phyloP scores from a whole-genome alignment of 2,329 filamentous ascomycete genomes.

The Claviceps sp. region DNA sequence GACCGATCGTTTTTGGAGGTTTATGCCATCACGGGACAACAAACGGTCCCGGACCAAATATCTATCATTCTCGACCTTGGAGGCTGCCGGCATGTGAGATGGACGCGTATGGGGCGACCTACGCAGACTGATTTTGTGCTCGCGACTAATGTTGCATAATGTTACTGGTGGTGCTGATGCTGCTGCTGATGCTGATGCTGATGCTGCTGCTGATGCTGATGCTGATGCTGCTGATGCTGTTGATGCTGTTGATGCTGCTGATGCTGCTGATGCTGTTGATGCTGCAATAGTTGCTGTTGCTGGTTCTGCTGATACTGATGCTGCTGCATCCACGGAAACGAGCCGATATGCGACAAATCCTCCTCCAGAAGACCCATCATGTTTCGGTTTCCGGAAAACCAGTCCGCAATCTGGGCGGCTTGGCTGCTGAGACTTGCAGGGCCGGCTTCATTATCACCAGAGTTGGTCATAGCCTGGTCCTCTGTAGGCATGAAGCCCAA shows the following conservation, averaged over 20 bases:
- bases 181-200: slow-evolving; percentile 11
- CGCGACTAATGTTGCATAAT: slow-evolving; percentile 1
- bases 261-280: neutral
- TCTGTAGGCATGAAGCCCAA: slow-evolving; percentile 43
- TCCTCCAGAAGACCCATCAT: slow-evolving; percentile 53
- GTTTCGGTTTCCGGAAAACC: slow-evolving; percentile 53
- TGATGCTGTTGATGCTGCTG: no score
- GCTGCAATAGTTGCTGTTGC: slow-evolving; percentile 9
- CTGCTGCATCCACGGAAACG: slow-evolving; percentile 21
- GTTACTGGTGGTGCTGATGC: neutral
- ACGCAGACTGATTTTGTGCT: neutral
- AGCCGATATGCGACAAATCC: slow-evolving; percentile 35
- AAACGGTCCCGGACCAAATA: neutral
- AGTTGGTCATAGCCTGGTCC: slow-evolving; percentile 16
- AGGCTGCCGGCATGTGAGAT: neutral
- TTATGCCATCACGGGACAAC: neutral
- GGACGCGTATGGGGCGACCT: neutral
- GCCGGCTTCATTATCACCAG: slow-evolving; percentile 8
- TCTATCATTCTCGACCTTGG: neutral
- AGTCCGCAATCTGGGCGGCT: slow-evolving; percentile 43
- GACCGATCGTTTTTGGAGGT: neutral
- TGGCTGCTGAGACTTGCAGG: slow-evolving; percentile 15
- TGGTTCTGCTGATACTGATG: slow-evolving; percentile 7
- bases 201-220: slow-evolving; percentile 7
- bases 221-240: neutral